phyloP scores from a whole-genome alignment of 1,284 basidiomycete genomes.

The Microbotryum violaceum region DNA sequence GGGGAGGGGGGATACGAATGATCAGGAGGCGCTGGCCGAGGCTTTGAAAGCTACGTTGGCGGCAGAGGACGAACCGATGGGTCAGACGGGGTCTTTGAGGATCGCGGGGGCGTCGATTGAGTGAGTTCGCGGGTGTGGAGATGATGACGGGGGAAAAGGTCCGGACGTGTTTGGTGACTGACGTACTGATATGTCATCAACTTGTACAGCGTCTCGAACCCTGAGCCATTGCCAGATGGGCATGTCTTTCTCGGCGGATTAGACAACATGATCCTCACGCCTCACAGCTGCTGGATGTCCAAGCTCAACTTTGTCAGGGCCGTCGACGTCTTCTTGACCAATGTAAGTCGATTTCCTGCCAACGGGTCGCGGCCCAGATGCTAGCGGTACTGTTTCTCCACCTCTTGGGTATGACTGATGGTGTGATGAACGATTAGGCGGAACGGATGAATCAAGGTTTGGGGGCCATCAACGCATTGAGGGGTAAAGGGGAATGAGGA shows the following conservation, averaged over 20 bases:
- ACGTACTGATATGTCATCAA: background rate
- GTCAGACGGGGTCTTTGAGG: conserved; percentile 22
- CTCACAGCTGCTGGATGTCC: conserved; percentile 30
- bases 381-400: too few species aligned
- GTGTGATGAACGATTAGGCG: too few species aligned
- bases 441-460: conserved; percentile 8
- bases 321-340: conserved; percentile 17
- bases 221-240: conserved; percentile 37
- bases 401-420: too few species aligned
- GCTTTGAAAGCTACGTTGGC: conserved; percentile 26
- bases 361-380: too few species aligned
- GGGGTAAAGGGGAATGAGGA: conserved; percentile 13
- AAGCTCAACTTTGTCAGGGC: conserved; percentile 11
- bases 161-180: background rate
- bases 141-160: too few species aligned
- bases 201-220: conserved; percentile 33
- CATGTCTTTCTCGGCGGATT: conserved; percentile 32
- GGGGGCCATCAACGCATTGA: conserved; percentile 20
- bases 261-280: conserved; percentile 37
- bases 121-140: background rate
- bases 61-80: conserved; percentile 18
- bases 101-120: conserved; percentile 24
- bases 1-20: conserved; percentile 37
- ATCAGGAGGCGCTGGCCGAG: conserved; percentile 33
- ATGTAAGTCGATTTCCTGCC: background rate